Evolutionary conservation across 2,329 filamentous ascomycete species (phyloP).

Genomic region (Akanthomyces uredinophilus): DNA sequence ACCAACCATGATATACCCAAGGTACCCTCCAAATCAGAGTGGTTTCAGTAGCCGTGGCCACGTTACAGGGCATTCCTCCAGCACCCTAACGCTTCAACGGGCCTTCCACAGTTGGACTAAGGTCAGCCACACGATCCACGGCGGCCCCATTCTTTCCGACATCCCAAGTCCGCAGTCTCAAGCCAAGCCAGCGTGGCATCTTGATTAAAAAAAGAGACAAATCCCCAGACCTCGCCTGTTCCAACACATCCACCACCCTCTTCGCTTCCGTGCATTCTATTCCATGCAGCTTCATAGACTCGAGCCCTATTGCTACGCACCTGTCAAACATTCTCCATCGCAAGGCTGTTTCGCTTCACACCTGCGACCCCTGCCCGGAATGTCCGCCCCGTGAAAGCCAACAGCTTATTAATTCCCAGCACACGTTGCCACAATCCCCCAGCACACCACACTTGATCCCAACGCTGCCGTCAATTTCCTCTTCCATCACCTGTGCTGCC

Average conservation of each 20-base stretch:
- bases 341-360: background rate
- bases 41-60: background rate
- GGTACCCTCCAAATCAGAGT: too few species aligned
- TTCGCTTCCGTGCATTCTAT: background rate
- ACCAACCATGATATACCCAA: too few species aligned
- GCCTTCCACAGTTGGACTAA: conserved; percentile 5
- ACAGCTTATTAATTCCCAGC: conserved; percentile 12
- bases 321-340: background rate
- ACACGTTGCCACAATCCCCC: background rate
- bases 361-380: background rate
- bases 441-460: background rate
- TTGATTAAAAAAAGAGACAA: background rate
- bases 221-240: background rate
- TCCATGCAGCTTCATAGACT: too few species aligned
- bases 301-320: background rate
- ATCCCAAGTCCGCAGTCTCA: background rate
- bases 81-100: background rate
- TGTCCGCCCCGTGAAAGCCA: background rate
- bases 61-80: background rate
- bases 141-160: conserved; percentile 3
- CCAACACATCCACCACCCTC: background rate
- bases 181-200: conserved; percentile 15
- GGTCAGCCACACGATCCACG: background rate
- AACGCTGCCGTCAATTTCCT: background rate
- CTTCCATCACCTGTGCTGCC: background rate